Conservation (phyloP, 208 protist species). For the Trypanosoma melophagium region DNA sequence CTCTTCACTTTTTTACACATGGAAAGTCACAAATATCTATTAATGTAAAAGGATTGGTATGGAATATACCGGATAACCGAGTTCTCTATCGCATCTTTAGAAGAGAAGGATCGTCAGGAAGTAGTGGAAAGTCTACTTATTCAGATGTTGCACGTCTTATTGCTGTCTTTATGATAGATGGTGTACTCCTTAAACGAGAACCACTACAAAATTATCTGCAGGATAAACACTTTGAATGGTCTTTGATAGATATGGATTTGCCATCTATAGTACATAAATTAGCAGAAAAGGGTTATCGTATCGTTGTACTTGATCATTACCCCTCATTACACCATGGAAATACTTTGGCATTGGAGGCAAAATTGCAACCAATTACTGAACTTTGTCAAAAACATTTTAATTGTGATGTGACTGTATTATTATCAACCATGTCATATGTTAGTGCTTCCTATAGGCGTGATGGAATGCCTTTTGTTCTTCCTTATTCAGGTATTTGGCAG, state of each 20-base stretch:
- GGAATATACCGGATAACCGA: constrained; percentile 59
- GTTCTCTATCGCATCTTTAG: constrained; percentile 76
- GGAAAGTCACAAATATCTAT: constrained; percentile 12
- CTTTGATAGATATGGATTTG: constrained; percentile 18
- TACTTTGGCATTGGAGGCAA: constrained; percentile 34
- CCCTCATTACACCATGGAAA: constrained; percentile 78
- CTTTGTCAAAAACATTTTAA: constrained; percentile 38
- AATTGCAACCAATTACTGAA: constrained; percentile 42
- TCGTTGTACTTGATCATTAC: constrained; percentile 82
- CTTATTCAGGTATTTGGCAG: constrained; percentile 55
- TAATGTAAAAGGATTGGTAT: constrained; percentile 35
- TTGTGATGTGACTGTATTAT: constrained; percentile 50
- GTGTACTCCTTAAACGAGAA: constrained; percentile 37
- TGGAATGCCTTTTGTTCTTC: constrained; percentile 45
- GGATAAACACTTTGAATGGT: constrained; percentile 7
- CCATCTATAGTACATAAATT: constrained; percentile 33
- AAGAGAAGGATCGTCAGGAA: constrained; percentile 19
- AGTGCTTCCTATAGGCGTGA: constrained; percentile 38
- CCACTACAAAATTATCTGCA: constrained; percentile 10
- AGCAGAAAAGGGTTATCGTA: constrained; percentile 58
- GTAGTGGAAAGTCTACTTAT: constrained; percentile 32
- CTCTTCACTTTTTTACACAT: constrained; percentile 54
- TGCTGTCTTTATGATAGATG: constrained; percentile 72
- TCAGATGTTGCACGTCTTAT: constrained; percentile 61
- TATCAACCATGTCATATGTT: constrained; percentile 79